Evolutionary conservation across 2,329 filamentous ascomycete genomes (phyloP).

Genomic region (Penicillium sp.): DNA sequence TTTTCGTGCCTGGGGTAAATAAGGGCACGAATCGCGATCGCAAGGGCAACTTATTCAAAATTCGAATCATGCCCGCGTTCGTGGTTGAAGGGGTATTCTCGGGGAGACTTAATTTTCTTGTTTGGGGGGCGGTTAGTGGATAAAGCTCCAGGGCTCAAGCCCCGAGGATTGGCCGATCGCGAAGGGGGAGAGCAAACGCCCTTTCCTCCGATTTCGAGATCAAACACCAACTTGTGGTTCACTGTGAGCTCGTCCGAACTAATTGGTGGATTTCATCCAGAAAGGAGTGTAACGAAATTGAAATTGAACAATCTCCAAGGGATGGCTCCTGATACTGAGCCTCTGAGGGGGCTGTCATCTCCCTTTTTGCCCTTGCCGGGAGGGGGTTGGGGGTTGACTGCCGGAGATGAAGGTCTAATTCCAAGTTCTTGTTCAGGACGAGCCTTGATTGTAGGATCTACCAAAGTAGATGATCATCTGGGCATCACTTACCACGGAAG

Average conservation of each 20-base stretch:
- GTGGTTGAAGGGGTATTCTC: neutral
- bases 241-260: neutral
- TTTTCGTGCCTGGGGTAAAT: neutral
- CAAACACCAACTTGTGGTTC: neutral
- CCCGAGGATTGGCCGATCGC: slow-evolving; percentile 22
- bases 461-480: neutral
- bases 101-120: neutral
- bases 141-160: neutral
- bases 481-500: neutral
- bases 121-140: slow-evolving; percentile 2
- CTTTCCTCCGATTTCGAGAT: neutral
- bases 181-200: slow-evolving; percentile 12
- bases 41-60: neutral
- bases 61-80: neutral
- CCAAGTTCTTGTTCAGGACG: neutral
- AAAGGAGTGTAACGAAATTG: too few relatives aligned
- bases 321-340: slow-evolving; percentile 5
- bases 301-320: neutral
- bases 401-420: neutral
- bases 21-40: neutral
- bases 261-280: neutral
- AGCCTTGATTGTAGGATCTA: neutral
- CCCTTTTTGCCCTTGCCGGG: slow-evolving; percentile 14
- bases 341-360: neutral
- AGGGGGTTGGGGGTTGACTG: slow-evolving; percentile 6